Evolutionary conservation across 2,329 filamentous ascomycete genomes (phyloP).

Genomic region (Trematosphaeria pertusa): DNA sequence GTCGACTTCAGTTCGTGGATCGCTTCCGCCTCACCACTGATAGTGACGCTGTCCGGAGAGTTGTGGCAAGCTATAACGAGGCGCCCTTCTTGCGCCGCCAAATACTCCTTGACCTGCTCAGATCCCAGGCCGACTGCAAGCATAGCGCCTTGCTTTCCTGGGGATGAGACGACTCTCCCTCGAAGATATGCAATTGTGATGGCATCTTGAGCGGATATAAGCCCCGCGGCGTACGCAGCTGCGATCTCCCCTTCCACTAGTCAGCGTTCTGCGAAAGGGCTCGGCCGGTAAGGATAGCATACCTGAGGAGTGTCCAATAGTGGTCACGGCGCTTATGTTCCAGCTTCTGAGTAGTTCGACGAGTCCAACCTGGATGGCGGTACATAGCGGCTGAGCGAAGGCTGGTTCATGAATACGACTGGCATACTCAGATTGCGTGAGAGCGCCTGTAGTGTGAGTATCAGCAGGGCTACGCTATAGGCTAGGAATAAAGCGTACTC

Average conservation of each 20-base stretch:
- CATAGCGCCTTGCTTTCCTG: slow-evolving; percentile 32
- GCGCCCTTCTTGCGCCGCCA: background rate
- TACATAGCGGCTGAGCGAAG: slow-evolving; percentile 21
- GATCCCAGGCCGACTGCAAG: background rate
- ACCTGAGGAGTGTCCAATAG: slow-evolving; percentile 30
- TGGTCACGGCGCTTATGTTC: slow-evolving; percentile 17
- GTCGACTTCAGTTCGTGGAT: background rate
- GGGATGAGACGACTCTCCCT: background rate
- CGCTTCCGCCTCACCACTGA: slow-evolving; percentile 31
- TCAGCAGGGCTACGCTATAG: no score
- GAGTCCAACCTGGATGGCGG: slow-evolving; percentile 20
- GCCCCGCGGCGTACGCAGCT: slow-evolving; percentile 31
- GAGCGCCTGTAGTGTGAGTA: no score
- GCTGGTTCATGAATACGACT: slow-evolving; percentile 21
- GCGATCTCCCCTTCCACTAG: slow-evolving; percentile 36
- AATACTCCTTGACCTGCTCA: background rate
- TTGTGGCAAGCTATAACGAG: slow-evolving; percentile 37
- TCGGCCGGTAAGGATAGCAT: no score
- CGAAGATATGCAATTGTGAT: background rate
- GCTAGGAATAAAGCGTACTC: no score
- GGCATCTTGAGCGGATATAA: background rate
- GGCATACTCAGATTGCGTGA: no score
- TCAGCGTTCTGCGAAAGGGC: no score
- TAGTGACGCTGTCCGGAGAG: slow-evolving; percentile 46
- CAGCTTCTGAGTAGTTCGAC: slow-evolving; percentile 11